Conservation (phyloP, 257 asterid species). For the Jacaranda mimosifolia region DNA sequence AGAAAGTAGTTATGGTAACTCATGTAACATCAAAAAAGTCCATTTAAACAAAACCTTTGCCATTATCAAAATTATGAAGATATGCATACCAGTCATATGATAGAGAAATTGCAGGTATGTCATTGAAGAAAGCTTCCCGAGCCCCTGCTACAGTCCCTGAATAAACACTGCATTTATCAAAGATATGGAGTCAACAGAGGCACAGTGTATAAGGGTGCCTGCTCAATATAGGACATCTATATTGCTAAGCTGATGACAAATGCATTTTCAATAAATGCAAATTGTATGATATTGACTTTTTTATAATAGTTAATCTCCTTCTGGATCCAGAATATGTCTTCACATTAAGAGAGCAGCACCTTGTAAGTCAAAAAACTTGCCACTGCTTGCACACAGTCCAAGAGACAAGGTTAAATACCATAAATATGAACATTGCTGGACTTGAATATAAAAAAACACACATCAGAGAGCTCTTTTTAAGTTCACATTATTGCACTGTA, state of each 20-base stretch:
- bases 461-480: neutral
- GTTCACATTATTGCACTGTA: slow-evolving; percentile 6
- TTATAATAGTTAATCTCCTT: slow-evolving; percentile 6
- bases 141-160: slow-evolving; percentile 97
- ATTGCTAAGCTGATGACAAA: neutral
- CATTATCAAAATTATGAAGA: neutral
- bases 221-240: neutral
- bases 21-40: slow-evolving; percentile 16
- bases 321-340: neutral
- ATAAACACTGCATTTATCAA: slow-evolving; percentile 62
- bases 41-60: neutral
- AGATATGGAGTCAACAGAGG: slow-evolving; percentile 34
- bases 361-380: neutral
- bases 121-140: slow-evolving; percentile 83
- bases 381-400: neutral
- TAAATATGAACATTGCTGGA: slow-evolving; percentile 2
- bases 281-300: neutral
- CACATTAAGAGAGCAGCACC: neutral
- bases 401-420: neutral
- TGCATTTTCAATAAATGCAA: slow-evolving; percentile 7
- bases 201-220: neutral
- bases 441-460: neutral
- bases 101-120: slow-evolving; percentile 73
- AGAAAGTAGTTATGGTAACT: neutral
- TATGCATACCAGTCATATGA: slow-evolving; percentile 77